Conservation (phyloP, 257 asterid genomes). For the Eucommia ulmoides region DNA sequence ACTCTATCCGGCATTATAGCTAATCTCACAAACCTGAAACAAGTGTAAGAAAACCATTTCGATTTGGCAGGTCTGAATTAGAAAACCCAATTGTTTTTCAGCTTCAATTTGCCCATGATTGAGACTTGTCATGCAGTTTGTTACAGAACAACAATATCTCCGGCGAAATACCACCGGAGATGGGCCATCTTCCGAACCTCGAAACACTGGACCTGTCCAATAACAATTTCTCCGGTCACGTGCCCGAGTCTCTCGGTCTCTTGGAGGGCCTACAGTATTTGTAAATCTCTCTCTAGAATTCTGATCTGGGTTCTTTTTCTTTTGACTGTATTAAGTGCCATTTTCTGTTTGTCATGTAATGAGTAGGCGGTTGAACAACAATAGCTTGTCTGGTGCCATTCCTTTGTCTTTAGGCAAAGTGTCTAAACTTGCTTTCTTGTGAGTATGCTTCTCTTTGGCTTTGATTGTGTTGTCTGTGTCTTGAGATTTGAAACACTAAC, state of each 20-base stretch:
- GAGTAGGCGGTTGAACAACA: slow-evolving; percentile 94
- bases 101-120: background rate
- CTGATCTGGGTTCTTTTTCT: slow-evolving; percentile 2
- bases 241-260: slow-evolving; percentile 64
- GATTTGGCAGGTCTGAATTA: background rate
- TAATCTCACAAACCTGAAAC: slow-evolving; percentile 89
- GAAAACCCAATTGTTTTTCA: slow-evolving; percentile 3
- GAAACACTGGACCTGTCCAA: slow-evolving; percentile 83
- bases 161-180: slow-evolving; percentile 72
- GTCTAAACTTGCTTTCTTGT: slow-evolving; percentile 95
- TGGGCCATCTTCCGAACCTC: slow-evolving; percentile 65
- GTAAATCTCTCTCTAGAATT: slow-evolving; percentile 19
- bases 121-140: slow-evolving; percentile 28
- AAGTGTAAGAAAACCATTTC: slow-evolving; percentile 44
- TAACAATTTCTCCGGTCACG: slow-evolving; percentile 51
- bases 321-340: slow-evolving; percentile 12
- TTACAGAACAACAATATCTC: slow-evolving; percentile 78
- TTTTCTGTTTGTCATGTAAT: slow-evolving; percentile 38
- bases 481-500: slow-evolving; percentile 1
- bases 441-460: slow-evolving; percentile 27
- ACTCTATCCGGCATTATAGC: slow-evolving; percentile 62
- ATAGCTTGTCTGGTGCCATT: slow-evolving; percentile 75
- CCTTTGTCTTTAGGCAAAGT: slow-evolving; percentile 69
- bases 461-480: slow-evolving; percentile 12
- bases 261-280: slow-evolving; percentile 61